Evolutionary conservation across 2,329 filamentous ascomycete species (phyloP).

Genomic region (Fusarium abutilonis): DNA sequence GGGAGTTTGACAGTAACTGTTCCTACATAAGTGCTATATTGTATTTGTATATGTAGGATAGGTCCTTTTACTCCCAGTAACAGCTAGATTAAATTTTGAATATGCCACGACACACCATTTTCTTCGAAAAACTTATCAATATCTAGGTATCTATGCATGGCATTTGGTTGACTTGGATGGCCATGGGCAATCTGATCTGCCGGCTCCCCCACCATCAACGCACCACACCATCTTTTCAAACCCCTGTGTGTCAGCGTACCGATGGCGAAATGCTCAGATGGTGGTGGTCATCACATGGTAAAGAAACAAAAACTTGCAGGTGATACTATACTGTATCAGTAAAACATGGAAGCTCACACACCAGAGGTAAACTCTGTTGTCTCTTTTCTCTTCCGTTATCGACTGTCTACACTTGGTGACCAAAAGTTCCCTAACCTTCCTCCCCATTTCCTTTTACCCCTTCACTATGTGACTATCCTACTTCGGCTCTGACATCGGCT

Average conservation of each 20-base stretch:
- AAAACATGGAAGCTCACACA: constrained; percentile 12
- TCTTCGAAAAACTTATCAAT: neutral
- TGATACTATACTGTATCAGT: constrained; percentile 11
- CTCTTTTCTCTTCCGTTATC: constrained; percentile 18
- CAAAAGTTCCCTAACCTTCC: constrained; percentile 4
- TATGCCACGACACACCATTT: neutral
- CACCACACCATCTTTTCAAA: constrained; percentile 13
- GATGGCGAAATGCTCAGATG: constrained; percentile 36
- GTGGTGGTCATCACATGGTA: constrained; percentile 35
- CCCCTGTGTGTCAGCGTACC: constrained; percentile 20
- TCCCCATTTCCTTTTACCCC: neutral
- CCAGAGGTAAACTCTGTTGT: constrained; percentile 11
- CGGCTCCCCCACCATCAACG: constrained; percentile 28
- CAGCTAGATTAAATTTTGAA: neutral
- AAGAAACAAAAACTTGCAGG: constrained; percentile 27
- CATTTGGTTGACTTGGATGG: constrained; percentile 17
- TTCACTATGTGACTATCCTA: neutral
- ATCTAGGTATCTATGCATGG: neutral
- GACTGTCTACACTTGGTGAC: constrained; percentile 10
- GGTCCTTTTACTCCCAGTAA: neutral
- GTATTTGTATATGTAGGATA: neutral
- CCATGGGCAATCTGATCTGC: constrained; percentile 33
- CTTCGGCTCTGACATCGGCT: neutral
- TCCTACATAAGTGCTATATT: neutral
- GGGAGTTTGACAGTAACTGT: constrained; percentile 30